A percentile compares a stretch with the other conserved stretches of the same genome.
phyloP scores from a whole-genome alignment of 176 grass and related monocot genomes.

The Oryza australiensis region DNA sequence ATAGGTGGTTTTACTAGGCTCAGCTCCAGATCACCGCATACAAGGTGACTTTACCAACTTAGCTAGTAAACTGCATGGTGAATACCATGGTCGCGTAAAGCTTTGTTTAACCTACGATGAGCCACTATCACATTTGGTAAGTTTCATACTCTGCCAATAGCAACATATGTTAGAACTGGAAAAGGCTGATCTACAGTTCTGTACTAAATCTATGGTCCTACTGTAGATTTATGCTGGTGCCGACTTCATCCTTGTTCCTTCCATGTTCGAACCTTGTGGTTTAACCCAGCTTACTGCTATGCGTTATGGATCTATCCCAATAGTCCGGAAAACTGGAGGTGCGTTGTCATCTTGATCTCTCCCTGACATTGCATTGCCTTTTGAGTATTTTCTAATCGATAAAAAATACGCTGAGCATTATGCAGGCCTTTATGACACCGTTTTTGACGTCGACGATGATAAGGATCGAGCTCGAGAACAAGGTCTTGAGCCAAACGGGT shows the following conservation, averaged over 20 bases:
- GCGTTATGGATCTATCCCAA: slow-evolving; percentile 93
- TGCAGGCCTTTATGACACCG: slow-evolving; percentile 85
- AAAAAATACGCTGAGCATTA: background rate
- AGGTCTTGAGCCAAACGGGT: slow-evolving; percentile 90
- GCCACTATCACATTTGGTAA: slow-evolving; percentile 87
- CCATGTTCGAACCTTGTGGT: slow-evolving; percentile 91
- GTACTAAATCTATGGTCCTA: slow-evolving; percentile 14
- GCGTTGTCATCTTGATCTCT: slow-evolving; percentile 7
- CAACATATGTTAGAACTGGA: slow-evolving; percentile 10
- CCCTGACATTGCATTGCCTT: slow-evolving; percentile 1
- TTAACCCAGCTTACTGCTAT: slow-evolving; percentile 95
- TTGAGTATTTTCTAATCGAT: background rate
- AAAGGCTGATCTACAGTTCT: background rate
- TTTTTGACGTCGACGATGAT: slow-evolving; percentile 78
- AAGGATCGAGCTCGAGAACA: slow-evolving; percentile 71
- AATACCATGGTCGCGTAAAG: slow-evolving; percentile 62
- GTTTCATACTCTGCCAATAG: slow-evolving; percentile 18
- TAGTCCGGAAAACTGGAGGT: slow-evolving; percentile 98
- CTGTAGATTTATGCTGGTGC: slow-evolving; percentile 94
- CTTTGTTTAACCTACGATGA: slow-evolving; percentile 92
- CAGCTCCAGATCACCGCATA: slow-evolving; percentile 88
- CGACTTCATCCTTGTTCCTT: slow-evolving; percentile 97
- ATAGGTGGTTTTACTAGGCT: slow-evolving; percentile 91
- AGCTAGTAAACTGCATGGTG: slow-evolving; percentile 63
- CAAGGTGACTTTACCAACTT: slow-evolving; percentile 83